Evolutionary conservation across 2,329 filamentous ascomycete species (phyloP), one percentile per base, ranked within the genome.

Genomic region (Penicillium oxalicum): DNA sequence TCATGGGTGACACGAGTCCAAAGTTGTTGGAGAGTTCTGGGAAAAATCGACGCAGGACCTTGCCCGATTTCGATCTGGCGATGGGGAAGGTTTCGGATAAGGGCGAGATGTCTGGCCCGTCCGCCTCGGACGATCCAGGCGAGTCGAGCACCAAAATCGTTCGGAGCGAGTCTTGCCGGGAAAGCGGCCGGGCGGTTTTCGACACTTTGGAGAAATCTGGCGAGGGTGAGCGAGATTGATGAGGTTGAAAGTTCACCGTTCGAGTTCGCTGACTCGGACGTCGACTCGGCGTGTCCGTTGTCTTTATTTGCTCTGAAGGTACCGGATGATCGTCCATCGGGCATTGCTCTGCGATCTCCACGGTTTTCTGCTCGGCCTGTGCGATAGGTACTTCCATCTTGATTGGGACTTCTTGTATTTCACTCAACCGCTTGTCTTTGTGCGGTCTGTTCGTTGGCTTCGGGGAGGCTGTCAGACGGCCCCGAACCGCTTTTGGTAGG

Each of bases 1-100:
- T 58, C 7, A 58, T 33, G 8, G 63, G 58, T 25, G 64, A 62
- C n/a, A 59, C 44, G 13, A 62, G 37, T 2, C 58, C 51, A 42
- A 64, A 60, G 25, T 61, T 36, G 42, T 11, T 58, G 1, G 59
- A 58, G 1, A 66, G 44, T 45, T 67, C 63, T 9, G 65, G 63
- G 47, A 64, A 65, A 41, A 65, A 65, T 13, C 61, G 63, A 45
- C 49, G 46, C 53, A 59, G 54, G 4, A 51, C 52, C 40, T 55
- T 54, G 26, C 56, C 57, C 27, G 55, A 53, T 35, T 52, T 55
- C 18, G 45, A 24, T 8, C 50, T 44, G 7, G 42, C 26, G 32
- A 32, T 9, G 26, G 53, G 55, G 9, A 48, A 49, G 28, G 48
- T 43, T 2, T 59, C 53, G 0, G 57, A 61, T 13, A 63, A 42